Evolutionary conservation across 176 grass and related monocot genomes (phyloP).

Genomic region (Phoenix dactylifera): DNA sequence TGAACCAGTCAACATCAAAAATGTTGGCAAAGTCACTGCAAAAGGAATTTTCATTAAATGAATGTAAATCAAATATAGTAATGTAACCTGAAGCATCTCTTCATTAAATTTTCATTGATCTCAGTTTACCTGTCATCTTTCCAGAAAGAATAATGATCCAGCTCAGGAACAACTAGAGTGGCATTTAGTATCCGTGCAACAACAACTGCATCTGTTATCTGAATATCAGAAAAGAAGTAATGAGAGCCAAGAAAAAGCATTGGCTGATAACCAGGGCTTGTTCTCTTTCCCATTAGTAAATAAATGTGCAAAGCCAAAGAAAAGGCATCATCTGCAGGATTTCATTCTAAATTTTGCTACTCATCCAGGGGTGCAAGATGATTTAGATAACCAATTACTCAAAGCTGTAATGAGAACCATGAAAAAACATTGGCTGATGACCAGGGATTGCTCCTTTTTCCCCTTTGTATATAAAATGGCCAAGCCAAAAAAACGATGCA

Average conservation of each 20-base stretch:
- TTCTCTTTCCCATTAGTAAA: too few species aligned
- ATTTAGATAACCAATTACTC: too few species aligned
- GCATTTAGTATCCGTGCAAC: constrained; percentile 90
- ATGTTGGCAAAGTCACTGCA: constrained; percentile 86
- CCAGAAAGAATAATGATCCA: constrained; percentile 89
- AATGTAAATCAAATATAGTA: background rate
- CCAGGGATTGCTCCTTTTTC: too few species aligned
- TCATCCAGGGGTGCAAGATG: too few species aligned
- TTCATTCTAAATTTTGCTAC: too few species aligned
- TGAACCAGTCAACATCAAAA: constrained; percentile 92
- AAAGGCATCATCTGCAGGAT: too few species aligned
- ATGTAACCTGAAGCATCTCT: background rate
- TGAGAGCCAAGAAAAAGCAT: constrained; percentile 1
- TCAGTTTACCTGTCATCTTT: constrained; percentile 65
- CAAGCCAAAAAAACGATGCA: too few species aligned
- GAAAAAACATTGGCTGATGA: too few species aligned
- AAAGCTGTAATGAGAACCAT: too few species aligned
- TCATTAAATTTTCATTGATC: constrained; percentile 11
- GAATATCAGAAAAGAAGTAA: constrained; percentile 26
- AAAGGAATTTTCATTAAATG: background rate
- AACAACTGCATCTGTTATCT: constrained; percentile 95
- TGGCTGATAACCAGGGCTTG: background rate
- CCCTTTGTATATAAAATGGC: too few species aligned
- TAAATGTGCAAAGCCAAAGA: too few species aligned
- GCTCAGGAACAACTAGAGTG: constrained; percentile 75